phyloP scores from a whole-genome alignment of 305 asterid species.

The Fraxinus platypoda region DNA sequence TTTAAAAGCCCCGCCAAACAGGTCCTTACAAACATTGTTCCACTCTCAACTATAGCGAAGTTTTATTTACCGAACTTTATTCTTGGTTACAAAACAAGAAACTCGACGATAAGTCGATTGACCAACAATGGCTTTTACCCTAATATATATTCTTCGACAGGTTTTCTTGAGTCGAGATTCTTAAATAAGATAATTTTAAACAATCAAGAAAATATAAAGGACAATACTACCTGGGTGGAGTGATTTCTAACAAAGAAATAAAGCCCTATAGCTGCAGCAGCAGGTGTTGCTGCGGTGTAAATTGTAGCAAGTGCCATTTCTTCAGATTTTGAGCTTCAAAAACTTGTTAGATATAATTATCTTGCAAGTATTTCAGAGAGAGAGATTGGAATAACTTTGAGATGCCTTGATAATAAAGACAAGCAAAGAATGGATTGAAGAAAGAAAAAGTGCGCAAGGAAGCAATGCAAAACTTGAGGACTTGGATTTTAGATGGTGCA shows the following conservation, averaged over 20 bases:
- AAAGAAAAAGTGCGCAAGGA: background rate
- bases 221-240: background rate
- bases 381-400: background rate
- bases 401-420: background rate
- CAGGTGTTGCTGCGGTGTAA: background rate
- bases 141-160: too few species aligned
- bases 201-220: background rate
- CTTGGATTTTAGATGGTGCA: background rate
- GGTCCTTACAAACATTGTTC: background rate
- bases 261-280: background rate
- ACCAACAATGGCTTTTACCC: background rate
- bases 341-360: background rate
- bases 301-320: background rate
- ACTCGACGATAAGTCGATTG: background rate
- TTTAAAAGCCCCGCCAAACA: background rate
- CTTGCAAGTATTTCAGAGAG: background rate
- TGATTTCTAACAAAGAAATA: background rate
- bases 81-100: background rate
- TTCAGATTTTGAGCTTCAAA: constrained; percentile 1
- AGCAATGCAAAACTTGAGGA: background rate
- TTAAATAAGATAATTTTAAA: background rate
- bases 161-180: background rate
- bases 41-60: background rate
- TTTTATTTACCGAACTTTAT: background rate
- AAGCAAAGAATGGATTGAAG: background rate